A percentile compares a stretch with the other conserved stretches of the same genome.
These are phyloP conservation scores for Talaromyces borbonicus DNA, from an alignment of 495 filamentous ascomycete species.

Conservation along the genomic window DNA sequence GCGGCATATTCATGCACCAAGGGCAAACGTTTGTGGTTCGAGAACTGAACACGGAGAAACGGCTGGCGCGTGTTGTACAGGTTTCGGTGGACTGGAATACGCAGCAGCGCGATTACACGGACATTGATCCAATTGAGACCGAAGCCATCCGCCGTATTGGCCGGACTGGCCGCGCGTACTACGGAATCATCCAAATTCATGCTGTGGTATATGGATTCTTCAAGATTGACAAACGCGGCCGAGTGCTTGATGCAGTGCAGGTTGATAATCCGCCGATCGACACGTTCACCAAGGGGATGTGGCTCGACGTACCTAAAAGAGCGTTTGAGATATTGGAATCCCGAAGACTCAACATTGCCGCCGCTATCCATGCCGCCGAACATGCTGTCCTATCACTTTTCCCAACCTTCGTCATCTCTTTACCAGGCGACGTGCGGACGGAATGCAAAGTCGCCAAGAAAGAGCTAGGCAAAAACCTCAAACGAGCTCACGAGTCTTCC, in stretches of 20 bases:
- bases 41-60: conserved; percentile 70
- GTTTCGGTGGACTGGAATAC: conserved; percentile 97
- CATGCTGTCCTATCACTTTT: conserved; percentile 81
- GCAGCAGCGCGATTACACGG: conserved; percentile 85
- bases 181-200: conserved; percentile 72
- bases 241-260: conserved; percentile 83
- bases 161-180: conserved; percentile 57
- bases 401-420: conserved; percentile 79
- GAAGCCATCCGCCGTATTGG: conserved; percentile 66
- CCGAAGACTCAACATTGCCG: conserved; percentile 69
- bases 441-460: conserved; percentile 89
- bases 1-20: conserved; percentile 95
- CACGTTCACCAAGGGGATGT: conserved; percentile 80
- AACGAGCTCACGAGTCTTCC: conserved; percentile 22
- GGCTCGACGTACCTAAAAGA: conserved; percentile 77
- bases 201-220: conserved; percentile 92
- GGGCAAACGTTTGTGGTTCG: conserved; percentile 85
- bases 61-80: conserved; percentile 61
- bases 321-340: conserved; percentile 71
- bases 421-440: conserved; percentile 82
- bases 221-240: conserved; percentile 73
- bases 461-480: conserved; percentile 34
- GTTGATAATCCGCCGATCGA: conserved; percentile 91
- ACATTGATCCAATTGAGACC: conserved; percentile 86
- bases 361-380: conserved; percentile 88